Conservation (phyloP, 345 rosid genomes). For the Bretschneidera sinensis region DNA sequence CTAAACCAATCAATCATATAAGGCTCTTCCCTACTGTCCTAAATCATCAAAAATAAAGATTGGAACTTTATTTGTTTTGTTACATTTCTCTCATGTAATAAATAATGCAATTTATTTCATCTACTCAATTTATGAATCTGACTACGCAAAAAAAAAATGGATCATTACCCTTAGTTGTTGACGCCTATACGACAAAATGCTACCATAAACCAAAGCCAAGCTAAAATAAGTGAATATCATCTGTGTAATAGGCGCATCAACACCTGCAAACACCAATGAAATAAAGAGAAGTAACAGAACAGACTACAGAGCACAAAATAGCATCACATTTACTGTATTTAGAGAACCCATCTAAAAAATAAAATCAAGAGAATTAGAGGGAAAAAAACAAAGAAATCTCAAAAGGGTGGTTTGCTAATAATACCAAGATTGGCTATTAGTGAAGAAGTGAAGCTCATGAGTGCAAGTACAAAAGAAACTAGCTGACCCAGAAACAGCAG, state of each 20-base stretch:
- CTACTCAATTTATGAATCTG: neutral
- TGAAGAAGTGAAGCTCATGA: conserved; percentile 46
- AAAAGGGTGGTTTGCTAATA: neutral
- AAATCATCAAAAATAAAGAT: too few relatives aligned
- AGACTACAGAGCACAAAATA: neutral
- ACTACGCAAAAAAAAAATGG: neutral
- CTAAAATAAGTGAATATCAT: conserved; percentile 32
- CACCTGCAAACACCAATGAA: conserved; percentile 29
- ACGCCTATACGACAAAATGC: conserved; percentile 36
- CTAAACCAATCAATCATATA: too few relatives aligned
- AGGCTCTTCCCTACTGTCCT: too few relatives aligned
- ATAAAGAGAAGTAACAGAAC: too few relatives aligned
- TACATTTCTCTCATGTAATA: too few relatives aligned
- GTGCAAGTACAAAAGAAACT: conserved; percentile 42
- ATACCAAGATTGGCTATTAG: conserved; percentile 50
- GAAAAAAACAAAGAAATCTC: neutral
- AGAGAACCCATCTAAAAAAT: neutral
- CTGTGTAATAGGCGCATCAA: conserved; percentile 57
- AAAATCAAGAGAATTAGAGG: neutral
- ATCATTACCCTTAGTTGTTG: conserved; percentile 32
- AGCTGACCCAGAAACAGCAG: conserved; percentile 42
- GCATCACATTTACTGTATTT: neutral
- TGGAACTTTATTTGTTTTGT: too few relatives aligned
- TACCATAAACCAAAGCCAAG: conserved; percentile 48
- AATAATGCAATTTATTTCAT: too few relatives aligned